Evolutionary conservation across 139 green algal species (phyloP).

Genomic region (Prasinococcaceae sp.): DNA sequence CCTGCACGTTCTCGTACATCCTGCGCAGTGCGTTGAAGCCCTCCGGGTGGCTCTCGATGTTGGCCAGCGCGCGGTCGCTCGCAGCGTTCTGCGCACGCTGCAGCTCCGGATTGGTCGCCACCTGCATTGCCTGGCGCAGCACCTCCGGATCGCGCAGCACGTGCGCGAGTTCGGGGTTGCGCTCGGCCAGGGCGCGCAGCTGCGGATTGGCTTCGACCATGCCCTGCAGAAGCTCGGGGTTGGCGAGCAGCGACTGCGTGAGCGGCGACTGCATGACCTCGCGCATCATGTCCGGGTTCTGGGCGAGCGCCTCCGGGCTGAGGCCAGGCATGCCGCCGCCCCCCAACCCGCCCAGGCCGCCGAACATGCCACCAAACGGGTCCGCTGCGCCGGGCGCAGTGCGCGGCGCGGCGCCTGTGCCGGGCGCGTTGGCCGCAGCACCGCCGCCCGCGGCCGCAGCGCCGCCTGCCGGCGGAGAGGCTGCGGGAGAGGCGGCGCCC

Average conservation of each 20-base stretch:
- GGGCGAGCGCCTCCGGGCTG: background rate
- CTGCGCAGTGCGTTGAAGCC: conserved; percentile 87
- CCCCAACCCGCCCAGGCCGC: conserved; percentile 11
- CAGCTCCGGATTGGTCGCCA: conserved; percentile 72
- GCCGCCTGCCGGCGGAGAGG: background rate
- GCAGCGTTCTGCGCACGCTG: conserved; percentile 86
- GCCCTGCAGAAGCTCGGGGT: conserved; percentile 66
- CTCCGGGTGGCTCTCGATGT: conserved; percentile 85
- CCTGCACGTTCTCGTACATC: conserved; percentile 76
- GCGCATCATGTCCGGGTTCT: conserved; percentile 38
- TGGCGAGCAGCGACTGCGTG: conserved; percentile 55
- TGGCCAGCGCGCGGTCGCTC: conserved; percentile 57
- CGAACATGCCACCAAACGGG: conserved; percentile 20
- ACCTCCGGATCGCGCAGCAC: conserved; percentile 74
- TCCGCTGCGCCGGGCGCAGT: background rate
- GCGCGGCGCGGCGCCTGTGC: background rate
- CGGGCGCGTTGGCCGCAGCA: background rate
- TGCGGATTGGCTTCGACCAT: conserved; percentile 62
- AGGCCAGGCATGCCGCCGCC: conserved; percentile 8
- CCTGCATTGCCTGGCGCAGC: conserved; percentile 59
- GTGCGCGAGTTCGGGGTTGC: conserved; percentile 76
- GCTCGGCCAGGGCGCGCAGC: conserved; percentile 62
- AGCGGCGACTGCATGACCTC: conserved; percentile 50
- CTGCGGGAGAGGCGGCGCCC: background rate
- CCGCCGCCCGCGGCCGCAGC: background rate